These are phyloP conservation scores for Trichoderma orchidacearum DNA, from an alignment of 495 filamentous ascomycete species.

Conservation along the genomic window DNA sequence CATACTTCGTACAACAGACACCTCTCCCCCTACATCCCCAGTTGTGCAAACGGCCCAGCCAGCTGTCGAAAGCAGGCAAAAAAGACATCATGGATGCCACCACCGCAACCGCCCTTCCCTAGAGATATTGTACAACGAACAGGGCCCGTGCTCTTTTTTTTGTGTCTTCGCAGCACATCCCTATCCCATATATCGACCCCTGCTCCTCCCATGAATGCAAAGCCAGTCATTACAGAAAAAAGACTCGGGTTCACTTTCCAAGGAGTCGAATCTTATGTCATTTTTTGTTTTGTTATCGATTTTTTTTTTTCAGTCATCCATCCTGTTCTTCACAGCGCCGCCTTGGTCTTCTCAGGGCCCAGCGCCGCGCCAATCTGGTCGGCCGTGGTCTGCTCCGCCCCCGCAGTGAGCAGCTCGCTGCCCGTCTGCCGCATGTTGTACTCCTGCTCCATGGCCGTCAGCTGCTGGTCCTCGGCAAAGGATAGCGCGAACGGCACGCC, in stretches of 20 bases:
- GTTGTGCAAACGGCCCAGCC: background rate
- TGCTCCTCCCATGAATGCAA: background rate
- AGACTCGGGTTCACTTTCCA: background rate
- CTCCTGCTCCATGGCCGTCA: conserved; percentile 93
- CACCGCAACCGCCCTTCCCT: too few relatives aligned
- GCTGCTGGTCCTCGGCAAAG: conserved; percentile 88
- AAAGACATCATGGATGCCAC: too few relatives aligned
- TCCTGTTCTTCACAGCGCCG: conserved; percentile 14
- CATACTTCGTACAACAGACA: background rate
- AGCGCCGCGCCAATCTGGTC: conserved; percentile 20
- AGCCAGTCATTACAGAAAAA: background rate
- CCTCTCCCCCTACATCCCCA: background rate
- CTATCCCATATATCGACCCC: background rate
- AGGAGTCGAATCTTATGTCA: background rate
- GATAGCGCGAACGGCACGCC: conserved; percentile 89
- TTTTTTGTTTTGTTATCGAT: background rate
- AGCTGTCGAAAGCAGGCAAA: background rate
- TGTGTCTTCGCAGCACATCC: too few relatives aligned
- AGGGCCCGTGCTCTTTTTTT: background rate
- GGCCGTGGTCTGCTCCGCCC: conserved; percentile 13
- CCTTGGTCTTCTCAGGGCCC: conserved; percentile 15
- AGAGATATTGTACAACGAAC: background rate
- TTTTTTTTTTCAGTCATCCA: background rate
- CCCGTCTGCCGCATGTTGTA: conserved; percentile 80
- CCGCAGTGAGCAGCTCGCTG: conserved; percentile 27